Conservation (phyloP, 2,329 filamentous ascomycete species). For the Exophiala mesophila region DNA sequence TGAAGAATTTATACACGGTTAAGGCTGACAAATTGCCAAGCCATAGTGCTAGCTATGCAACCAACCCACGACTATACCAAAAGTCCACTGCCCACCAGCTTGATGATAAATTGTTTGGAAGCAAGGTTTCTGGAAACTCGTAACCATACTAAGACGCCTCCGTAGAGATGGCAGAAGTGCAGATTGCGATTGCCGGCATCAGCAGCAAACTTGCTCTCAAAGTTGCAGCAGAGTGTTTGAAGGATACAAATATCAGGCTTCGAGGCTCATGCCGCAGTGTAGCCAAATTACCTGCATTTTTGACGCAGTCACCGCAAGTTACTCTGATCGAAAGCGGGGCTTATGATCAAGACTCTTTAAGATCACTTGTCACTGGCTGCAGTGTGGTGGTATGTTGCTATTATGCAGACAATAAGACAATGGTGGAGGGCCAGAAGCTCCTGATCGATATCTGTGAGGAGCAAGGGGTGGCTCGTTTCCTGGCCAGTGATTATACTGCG, state of each 20-base stretch:
- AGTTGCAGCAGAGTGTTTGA: background rate
- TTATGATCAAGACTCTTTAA: background rate
- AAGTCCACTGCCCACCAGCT: too few relatives aligned
- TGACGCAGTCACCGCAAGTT: background rate
- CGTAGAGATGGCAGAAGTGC: background rate
- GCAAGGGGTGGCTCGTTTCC: background rate
- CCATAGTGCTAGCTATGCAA: too few relatives aligned
- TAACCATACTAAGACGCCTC: too few relatives aligned
- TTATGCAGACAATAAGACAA: background rate
- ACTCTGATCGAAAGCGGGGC: background rate
- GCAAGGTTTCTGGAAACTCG: too few relatives aligned
- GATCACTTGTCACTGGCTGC: background rate
- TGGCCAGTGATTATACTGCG: background rate
- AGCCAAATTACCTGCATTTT: background rate
- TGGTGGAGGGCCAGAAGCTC: background rate
- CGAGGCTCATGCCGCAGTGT: background rate
- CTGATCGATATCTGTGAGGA: background rate
- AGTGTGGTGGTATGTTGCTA: background rate
- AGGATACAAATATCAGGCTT: background rate
- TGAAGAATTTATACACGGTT: too few relatives aligned
- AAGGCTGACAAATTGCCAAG: too few relatives aligned
- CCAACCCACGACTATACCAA: too few relatives aligned
- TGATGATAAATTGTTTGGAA: too few relatives aligned
- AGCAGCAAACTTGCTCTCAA: too few relatives aligned
- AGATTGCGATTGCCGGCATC: background rate